These are phyloP conservation scores for Cardamine occulta DNA, from an alignment of 345 rosid genomes.

Conservation along the genomic window DNA sequence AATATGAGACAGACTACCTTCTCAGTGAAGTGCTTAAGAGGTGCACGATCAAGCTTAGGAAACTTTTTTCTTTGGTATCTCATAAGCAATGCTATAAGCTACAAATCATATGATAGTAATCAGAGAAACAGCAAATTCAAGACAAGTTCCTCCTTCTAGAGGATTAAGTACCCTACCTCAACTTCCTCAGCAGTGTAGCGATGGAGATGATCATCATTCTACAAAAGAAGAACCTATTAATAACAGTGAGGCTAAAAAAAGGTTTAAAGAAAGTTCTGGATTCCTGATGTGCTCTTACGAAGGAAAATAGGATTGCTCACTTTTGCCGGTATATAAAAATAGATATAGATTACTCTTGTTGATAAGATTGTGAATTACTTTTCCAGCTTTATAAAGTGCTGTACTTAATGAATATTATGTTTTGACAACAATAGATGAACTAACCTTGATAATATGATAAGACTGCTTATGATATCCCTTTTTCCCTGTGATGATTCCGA, in stretches of 20 bases:
- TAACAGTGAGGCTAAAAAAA: slow-evolving; percentile 1
- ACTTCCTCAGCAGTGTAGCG: slow-evolving; percentile 64
- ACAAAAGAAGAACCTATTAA: slow-evolving; percentile 31
- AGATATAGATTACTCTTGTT: slow-evolving; percentile 5
- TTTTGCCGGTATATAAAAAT: too few relatives aligned
- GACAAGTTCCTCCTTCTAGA: slow-evolving; percentile 20
- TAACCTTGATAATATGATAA: slow-evolving; percentile 62
- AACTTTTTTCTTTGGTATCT: slow-evolving; percentile 74
- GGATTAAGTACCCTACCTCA: slow-evolving; percentile 53
- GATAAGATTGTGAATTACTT: slow-evolving; percentile 15
- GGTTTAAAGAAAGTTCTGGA: too few relatives aligned
- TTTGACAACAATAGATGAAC: slow-evolving; percentile 21
- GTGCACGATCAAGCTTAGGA: slow-evolving; percentile 51
- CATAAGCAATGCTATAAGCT: slow-evolving; percentile 69
- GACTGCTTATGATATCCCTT: slow-evolving; percentile 83
- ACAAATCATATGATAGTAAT: slow-evolving; percentile 27
- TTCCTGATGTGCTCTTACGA: too few relatives aligned
- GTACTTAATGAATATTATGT: neutral
- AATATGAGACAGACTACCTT: slow-evolving; percentile 48
- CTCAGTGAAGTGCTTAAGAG: slow-evolving; percentile 47
- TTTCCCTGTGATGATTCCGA: slow-evolving; percentile 60
- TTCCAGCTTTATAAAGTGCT: neutral
- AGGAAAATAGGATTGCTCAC: too few relatives aligned
- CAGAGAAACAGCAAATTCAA: slow-evolving; percentile 25
- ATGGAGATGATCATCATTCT: slow-evolving; percentile 66